Conservation (phyloP, 345 rosid species). For the Salix brachista region DNA sequence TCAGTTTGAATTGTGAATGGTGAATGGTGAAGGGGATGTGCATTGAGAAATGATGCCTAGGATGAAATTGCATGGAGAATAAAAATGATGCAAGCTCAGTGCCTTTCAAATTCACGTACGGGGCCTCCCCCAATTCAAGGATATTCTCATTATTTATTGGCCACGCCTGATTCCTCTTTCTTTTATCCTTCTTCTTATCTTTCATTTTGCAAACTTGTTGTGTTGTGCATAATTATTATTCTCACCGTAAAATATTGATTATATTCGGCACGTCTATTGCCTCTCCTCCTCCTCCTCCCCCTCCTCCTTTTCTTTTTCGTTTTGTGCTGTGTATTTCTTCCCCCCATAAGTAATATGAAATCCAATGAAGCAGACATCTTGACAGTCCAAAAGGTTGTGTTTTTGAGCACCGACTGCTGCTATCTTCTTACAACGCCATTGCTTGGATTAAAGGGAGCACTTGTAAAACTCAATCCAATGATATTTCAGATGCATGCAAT, state of each 20-base stretch:
- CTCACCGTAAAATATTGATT: slow-evolving; percentile 35
- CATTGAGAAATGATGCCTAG: slow-evolving; percentile 35
- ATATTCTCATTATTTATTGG: slow-evolving; percentile 51
- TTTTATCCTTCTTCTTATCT: not conserved
- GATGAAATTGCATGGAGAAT: slow-evolving; percentile 49
- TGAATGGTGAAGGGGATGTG: slow-evolving; percentile 9
- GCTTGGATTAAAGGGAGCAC: too few species aligned
- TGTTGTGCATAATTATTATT: slow-evolving; percentile 34
- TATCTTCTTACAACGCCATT: not conserved
- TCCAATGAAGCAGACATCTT: not conserved
- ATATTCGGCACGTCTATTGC: slow-evolving; percentile 40
- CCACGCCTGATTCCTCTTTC: slow-evolving; percentile 62
- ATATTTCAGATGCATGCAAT: too few species aligned
- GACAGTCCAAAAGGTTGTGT: slow-evolving; percentile 17
- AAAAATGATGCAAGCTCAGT: slow-evolving; percentile 45
- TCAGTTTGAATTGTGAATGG: slow-evolving; percentile 3
- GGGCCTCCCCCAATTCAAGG: slow-evolving; percentile 46
- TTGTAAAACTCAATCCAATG: too few species aligned
- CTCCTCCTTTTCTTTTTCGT: not conserved
- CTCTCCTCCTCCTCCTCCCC: too few species aligned
- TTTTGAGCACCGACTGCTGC: not conserved
- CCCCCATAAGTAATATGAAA: too few species aligned
- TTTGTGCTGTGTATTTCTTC: too few species aligned
- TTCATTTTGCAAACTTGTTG: slow-evolving; percentile 10
- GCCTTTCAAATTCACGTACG: slow-evolving; percentile 45